phyloP scores from a whole-genome alignment of 371 early-diverging fungal species.

The Coemansia sp. region DNA sequence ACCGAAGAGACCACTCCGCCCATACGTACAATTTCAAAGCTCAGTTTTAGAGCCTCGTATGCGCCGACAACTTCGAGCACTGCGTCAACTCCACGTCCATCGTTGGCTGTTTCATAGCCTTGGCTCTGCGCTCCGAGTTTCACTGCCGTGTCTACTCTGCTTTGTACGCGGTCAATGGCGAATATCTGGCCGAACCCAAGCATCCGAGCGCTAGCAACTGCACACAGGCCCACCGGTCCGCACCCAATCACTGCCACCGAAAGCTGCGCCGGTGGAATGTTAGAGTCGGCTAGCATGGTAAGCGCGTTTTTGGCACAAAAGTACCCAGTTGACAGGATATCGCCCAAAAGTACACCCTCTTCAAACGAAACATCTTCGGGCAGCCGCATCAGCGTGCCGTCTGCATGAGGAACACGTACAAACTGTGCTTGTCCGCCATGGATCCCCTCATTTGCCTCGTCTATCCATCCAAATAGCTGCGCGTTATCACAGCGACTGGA shows the following conservation, averaged over 20 bases:
- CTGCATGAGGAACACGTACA: conserved; percentile 49
- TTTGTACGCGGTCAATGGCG: conserved; percentile 45
- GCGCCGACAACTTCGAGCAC: conserved; percentile 39
- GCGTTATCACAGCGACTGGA: conserved; percentile 33
- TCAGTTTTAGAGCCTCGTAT: conserved; percentile 23
- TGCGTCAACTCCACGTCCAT: conserved; percentile 31
- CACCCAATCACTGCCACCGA: conserved; percentile 49
- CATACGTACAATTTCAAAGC: conserved; percentile 30
- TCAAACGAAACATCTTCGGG: conserved; percentile 39
- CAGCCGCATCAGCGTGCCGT: conserved; percentile 37
- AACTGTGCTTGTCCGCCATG: conserved; percentile 53
- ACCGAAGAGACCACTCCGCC: conserved; percentile 41
- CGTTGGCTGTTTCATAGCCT: conserved; percentile 1
- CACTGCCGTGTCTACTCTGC: conserved; percentile 40
- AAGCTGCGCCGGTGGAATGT: conserved; percentile 17
- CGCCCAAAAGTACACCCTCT: conserved; percentile 49
- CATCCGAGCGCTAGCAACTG: conserved; percentile 38
- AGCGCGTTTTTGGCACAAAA: conserved; percentile 51
- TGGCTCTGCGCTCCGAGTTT: conserved; percentile 34
- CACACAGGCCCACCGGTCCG: conserved; percentile 52
- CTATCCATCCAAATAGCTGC: conserved; percentile 41
- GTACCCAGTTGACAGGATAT: conserved; percentile 52
- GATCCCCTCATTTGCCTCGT: conserved; percentile 32
- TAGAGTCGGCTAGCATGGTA: conserved; percentile 25
- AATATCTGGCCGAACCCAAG: conserved; percentile 40